Evolutionary conservation across 371 early-diverging fungal species (phyloP).

Genomic region (Lichtheimia ornata): DNA sequence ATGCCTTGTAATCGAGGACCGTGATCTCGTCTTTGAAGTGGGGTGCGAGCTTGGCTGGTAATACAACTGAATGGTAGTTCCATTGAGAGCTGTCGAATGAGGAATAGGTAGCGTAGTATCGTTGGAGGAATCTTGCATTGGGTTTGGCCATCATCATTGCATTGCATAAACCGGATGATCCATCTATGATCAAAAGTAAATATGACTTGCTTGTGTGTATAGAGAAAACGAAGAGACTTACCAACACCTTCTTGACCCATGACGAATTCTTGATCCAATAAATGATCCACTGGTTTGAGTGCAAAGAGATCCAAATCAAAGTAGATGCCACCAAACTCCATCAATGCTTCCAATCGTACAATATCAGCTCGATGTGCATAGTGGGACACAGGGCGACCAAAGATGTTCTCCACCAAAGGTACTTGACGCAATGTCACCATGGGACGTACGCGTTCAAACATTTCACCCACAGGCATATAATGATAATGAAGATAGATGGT

Average conservation of each 20-base stretch:
- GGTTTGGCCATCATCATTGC: slow-evolving; percentile 53
- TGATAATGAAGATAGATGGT: slow-evolving; percentile 56
- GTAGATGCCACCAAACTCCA: slow-evolving; percentile 55
- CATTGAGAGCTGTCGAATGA: slow-evolving; percentile 44
- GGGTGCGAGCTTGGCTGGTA: slow-evolving; percentile 51
- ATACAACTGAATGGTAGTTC: slow-evolving; percentile 54
- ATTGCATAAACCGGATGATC: slow-evolving; percentile 52
- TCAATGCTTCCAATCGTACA: slow-evolving; percentile 41
- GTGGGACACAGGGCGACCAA: slow-evolving; percentile 42
- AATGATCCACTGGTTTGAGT: slow-evolving; percentile 44
- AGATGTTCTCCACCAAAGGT: slow-evolving; percentile 32
- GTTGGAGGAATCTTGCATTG: slow-evolving; percentile 48
- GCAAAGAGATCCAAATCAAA: slow-evolving; percentile 57
- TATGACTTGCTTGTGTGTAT: not conserved
- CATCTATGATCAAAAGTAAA: slow-evolving; percentile 23
- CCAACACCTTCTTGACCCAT: slow-evolving; percentile 56
- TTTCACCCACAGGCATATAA: slow-evolving; percentile 41
- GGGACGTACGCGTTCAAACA: slow-evolving; percentile 45
- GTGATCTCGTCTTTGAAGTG: slow-evolving; percentile 41
- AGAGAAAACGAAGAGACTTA: slow-evolving; percentile 11
- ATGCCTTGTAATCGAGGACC: slow-evolving; percentile 38
- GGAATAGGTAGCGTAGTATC: slow-evolving; percentile 50
- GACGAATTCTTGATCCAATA: slow-evolving; percentile 45
- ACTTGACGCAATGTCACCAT: slow-evolving; percentile 43
- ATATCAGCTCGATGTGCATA: slow-evolving; percentile 57